Base-by-base conservation (phyloP, 495 filamentous ascomycete genomes). In the Usnea hakonensis region DNA sequence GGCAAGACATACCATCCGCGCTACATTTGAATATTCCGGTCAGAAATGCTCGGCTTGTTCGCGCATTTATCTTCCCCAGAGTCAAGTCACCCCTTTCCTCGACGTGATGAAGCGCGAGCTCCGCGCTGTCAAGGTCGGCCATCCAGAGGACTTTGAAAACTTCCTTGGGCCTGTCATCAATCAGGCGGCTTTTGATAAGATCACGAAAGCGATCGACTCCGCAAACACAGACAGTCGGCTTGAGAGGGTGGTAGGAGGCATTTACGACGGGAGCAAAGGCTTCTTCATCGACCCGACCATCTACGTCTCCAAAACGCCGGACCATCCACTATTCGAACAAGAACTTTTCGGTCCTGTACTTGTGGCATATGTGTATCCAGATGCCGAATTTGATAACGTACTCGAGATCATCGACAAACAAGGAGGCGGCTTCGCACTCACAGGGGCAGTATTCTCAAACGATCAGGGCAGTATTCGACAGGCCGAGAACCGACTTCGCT, bases 11-110 rank as follows among this genome's bases (percentile, higher is more conserved):
- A 94, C 90, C 17, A 83, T 95, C 36, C 87, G 90, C 50, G 90
- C 89, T 46, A 86, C 90, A 10, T 95, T 94, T 68, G 90, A 95
- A 74, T 95, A 89, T 70, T 87, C 91, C 71, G 90, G 90, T 32
- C 90, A 95, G 74, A 95, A 95, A 72, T 95, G 90, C 77, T 88
- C 84, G 67, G 90, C 90, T 48, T 89, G 86, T 3, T 92, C 89
- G 53, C 82, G 90, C 17, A 63, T 84, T 14, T 95, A 94, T 69
- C 78, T 95, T 10, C 84, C 90, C 0, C 73, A 77, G 60, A 86
- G 82, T 1, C 64, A 86, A 26, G 85, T 83, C 78, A 77, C 79
- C 14, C 67, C 77, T 57, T 85, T 89, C 74, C 79, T 83, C 64
- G 68, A 73, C 43, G 69, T 78, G 54, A 72, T 95, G 21, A 81